Evolutionary conservation across 164 flowering plant genomes (phyloP), one percentile per base, ranked within the genome.

Genomic region (Vitis rotundifolia): DNA sequence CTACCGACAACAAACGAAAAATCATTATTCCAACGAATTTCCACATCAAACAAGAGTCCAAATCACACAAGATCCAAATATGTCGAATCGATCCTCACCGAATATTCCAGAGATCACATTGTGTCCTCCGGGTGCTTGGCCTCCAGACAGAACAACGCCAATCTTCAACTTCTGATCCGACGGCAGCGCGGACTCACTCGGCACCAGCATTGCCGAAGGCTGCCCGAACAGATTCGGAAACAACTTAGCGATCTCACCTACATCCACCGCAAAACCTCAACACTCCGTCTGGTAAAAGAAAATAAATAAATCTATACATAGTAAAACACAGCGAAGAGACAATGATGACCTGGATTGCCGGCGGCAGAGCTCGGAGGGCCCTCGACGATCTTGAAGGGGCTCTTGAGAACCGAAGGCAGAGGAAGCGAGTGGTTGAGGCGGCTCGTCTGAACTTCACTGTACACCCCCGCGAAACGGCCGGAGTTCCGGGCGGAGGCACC

Each of bases 111-210:
- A 89, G 48, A 95, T 95, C 48, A 95, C 98, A 83, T 95, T 95
- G 81, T 93, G 99, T 19, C 99, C 99, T 26, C 99, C 99, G 10
- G 99, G 99, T n/a, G 99, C 99, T 78, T 94, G 99, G 19, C 99
- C 99, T 53, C 99, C 99, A 16, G 99, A 95, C 67, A 95, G 78
- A 51, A 95, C 98, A 31, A 95, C 98, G 9, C 98, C 99, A 60
- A 95, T 88, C 84, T 91, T 95, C 88, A 93, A 73, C 73, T 79
- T 85, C 78, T 76, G 80, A 63, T 71, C 85, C 8, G 79, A 64
- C 18, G 19, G 29, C 2, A 44, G 18, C 5, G 72, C 76, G 8
- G 79, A 55, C 0, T 82, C 89, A 16, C 68, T 71, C 3, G 97
- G 89, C 15, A 85, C 90, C 81, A 93, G 59, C 74, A 69, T n/a